Percentiles rank a stretch among this genome's conserved stretches.
Conservation (phyloP, 2,329 filamentous ascomycete species). For the Neonectria hederae region DNA sequence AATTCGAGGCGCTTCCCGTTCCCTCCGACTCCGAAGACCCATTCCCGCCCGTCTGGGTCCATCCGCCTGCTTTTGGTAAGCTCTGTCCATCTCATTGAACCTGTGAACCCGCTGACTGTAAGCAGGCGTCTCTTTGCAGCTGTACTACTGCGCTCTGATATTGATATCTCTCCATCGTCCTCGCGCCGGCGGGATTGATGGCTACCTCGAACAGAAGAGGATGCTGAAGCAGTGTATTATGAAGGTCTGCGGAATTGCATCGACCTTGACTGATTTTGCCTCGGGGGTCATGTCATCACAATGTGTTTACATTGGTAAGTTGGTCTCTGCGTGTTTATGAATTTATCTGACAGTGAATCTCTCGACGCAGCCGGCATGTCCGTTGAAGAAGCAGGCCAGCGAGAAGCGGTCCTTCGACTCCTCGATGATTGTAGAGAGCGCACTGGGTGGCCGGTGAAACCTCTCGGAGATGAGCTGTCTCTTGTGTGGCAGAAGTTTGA, state of each 20-base stretch:
- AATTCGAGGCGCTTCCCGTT: conserved; percentile 53
- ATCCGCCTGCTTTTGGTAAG: conserved; percentile 53
- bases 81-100: conserved; percentile 35
- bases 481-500: conserved; percentile 6
- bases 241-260: conserved; percentile 58
- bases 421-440: conserved; percentile 3
- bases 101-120: background rate
- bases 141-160: conserved; percentile 62
- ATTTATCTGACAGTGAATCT: background rate
- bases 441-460: conserved; percentile 9
- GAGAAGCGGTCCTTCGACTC: background rate
- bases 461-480: conserved; percentile 1
- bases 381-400: background rate
- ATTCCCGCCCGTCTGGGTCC: conserved; percentile 60
- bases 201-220: conserved; percentile 48
- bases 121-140: conserved; percentile 58
- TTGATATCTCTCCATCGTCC: conserved; percentile 49
- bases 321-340: background rate
- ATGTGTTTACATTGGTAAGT: conserved; percentile 46
- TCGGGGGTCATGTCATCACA: conserved; percentile 54
- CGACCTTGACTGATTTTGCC: conserved; percentile 51
- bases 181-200: conserved; percentile 46
- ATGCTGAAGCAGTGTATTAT: conserved; percentile 33
- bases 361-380: conserved; percentile 1
- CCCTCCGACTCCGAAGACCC: conserved; percentile 22